A percentile compares a stretch with the other conserved stretches of the same genome.
phyloP scores from a whole-genome alignment of 352 stramenopile genomes.

The Phytophthora pluvialis region DNA sequence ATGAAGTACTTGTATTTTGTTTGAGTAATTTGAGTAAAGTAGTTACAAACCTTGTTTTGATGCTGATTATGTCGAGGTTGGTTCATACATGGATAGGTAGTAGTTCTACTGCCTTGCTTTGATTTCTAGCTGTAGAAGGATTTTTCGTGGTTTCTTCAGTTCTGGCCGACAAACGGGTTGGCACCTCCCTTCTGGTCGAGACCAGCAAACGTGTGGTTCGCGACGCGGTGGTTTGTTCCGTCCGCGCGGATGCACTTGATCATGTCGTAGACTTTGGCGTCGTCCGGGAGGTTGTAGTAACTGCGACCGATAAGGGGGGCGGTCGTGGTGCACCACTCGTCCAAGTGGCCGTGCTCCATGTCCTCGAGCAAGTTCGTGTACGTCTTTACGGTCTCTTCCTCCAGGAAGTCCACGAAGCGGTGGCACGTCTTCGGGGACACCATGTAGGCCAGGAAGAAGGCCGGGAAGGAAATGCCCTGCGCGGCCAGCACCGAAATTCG shows the following conservation, averaged over 20 bases:
- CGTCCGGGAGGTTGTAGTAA: constrained; percentile 86
- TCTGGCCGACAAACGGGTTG: constrained; percentile 32
- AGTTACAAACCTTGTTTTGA: too few species aligned
- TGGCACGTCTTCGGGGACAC: constrained; percentile 86
- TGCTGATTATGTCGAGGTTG: neutral
- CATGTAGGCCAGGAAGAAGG: constrained; percentile 86
- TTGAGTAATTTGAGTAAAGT: too few species aligned
- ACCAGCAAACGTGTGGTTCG: constrained; percentile 73
- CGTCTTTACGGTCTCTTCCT: constrained; percentile 90
- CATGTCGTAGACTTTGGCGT: constrained; percentile 84
- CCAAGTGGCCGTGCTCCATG: constrained; percentile 85
- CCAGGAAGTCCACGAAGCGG: constrained; percentile 91
- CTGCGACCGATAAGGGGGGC: constrained; percentile 74
- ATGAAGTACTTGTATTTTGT: too few species aligned
- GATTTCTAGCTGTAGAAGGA: too few species aligned
- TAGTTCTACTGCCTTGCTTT: too few species aligned
- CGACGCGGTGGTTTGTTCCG: constrained; percentile 82
- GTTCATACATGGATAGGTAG: neutral
- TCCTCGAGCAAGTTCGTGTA: constrained; percentile 91
- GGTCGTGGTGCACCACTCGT: constrained; percentile 62
- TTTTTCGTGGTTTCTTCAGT: constrained; percentile 2
- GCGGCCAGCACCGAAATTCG: constrained; percentile 75
- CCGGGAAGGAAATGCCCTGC: constrained; percentile 87
- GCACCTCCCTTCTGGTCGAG: constrained; percentile 46
- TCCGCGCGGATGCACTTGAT: constrained; percentile 87